Conservation (phyloP, 2,329 filamentous ascomycete species). For the Alternaria viburni region DNA sequence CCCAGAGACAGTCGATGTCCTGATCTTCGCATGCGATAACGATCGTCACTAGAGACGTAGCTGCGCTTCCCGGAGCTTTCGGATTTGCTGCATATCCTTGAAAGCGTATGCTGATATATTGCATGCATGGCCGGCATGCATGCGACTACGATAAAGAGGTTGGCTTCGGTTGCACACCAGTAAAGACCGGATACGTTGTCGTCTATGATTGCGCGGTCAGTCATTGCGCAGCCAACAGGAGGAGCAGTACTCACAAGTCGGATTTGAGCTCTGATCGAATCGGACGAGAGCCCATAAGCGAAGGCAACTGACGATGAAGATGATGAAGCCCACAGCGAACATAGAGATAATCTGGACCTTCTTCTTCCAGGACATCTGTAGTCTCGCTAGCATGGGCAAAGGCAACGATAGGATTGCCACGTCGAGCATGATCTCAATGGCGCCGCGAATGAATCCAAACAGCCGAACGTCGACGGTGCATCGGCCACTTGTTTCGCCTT, state of each 20-base stretch:
- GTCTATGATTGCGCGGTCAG: neutral
- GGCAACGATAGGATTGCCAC: neutral
- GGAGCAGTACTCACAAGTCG: neutral
- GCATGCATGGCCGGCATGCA: neutral
- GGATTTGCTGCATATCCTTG: neutral
- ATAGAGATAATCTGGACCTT: neutral
- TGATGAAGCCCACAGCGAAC: neutral
- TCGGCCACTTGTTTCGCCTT: neutral
- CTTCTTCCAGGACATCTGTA: neutral
- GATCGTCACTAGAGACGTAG: neutral
- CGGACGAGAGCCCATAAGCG: neutral
- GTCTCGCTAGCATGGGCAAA: neutral
- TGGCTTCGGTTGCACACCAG: neutral
- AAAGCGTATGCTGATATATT: neutral
- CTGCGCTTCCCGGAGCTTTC: neutral
- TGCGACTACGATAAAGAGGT: neutral
- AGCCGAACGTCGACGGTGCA: neutral
- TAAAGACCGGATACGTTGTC: neutral
- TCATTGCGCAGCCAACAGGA: neutral
- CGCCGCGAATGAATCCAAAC: neutral
- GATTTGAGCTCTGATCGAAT: neutral
- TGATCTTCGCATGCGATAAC: neutral
- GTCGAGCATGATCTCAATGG: neutral
- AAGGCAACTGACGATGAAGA: neutral
- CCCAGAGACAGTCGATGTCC: neutral